Evolutionary conservation across 2,329 filamentous ascomycete species (phyloP).

Genomic region (Colletotrichum sidae): DNA sequence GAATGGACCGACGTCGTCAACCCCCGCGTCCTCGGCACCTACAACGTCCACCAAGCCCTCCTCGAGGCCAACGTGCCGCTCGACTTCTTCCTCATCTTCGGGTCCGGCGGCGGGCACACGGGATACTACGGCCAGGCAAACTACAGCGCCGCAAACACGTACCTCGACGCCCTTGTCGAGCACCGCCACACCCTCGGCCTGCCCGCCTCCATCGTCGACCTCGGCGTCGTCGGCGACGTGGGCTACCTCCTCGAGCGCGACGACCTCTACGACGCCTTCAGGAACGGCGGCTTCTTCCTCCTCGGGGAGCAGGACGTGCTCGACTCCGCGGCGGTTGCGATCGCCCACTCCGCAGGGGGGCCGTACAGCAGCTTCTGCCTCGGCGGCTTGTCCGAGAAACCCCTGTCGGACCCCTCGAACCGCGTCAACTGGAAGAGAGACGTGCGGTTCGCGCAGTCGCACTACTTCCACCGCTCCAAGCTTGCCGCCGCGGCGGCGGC

Average conservation of each 20-base stretch:
- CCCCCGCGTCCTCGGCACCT: conserved; percentile 54
- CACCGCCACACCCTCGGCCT: conserved; percentile 49
- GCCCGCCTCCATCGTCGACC: conserved; percentile 53
- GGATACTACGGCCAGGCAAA: conserved; percentile 52
- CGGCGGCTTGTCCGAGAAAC: conserved; percentile 19
- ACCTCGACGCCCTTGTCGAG: conserved; percentile 52
- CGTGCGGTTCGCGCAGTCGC: conserved; percentile 23
- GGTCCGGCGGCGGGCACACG: conserved; percentile 59
- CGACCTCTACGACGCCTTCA: conserved; percentile 20
- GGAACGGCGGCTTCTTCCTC: conserved; percentile 26
- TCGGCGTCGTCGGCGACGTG: conserved; percentile 49
- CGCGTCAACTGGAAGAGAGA: conserved; percentile 27
- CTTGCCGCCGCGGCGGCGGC: background rate
- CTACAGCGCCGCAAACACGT: conserved; percentile 55
- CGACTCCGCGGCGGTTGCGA: conserved; percentile 9
- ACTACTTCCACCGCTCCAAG: conserved; percentile 19
- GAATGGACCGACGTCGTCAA: conserved; percentile 46
- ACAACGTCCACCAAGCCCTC: conserved; percentile 52
- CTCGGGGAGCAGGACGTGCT: conserved; percentile 26
- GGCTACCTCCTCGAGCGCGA: conserved; percentile 43
- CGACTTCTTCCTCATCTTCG: conserved; percentile 59
- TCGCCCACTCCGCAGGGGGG: conserved; percentile 14
- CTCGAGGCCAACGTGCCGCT: conserved; percentile 38
- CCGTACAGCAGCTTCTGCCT: conserved; percentile 23
- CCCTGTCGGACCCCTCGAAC: conserved; percentile 20